A percentile compares a stretch with the other conserved stretches of the same genome.
Evolutionary conservation across 768 basidiomycete genomes (phyloP).

Genomic region (Rhizopogon vulgaris): DNA sequence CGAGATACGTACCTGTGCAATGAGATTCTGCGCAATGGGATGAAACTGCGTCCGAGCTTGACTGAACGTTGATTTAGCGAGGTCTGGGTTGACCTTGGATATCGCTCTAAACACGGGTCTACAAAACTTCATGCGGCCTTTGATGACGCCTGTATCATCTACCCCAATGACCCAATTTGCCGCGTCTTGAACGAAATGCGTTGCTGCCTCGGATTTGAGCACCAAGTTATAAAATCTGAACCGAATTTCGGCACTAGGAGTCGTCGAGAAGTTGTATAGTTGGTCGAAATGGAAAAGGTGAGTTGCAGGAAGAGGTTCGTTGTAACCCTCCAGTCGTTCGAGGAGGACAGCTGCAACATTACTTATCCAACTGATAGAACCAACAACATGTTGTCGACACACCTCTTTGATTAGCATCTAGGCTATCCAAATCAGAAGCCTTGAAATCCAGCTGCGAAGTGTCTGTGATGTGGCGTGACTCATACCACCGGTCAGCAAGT

Average conservation of each 20-base stretch:
- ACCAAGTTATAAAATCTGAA: constrained; percentile 46
- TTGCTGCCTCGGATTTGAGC: constrained; percentile 31
- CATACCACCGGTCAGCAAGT: constrained; percentile 49
- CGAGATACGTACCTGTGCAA: constrained; percentile 36
- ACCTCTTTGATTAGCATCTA: constrained; percentile 50
- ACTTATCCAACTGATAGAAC: background rate
- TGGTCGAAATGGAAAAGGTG: constrained; percentile 38
- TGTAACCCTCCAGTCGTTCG: constrained; percentile 39
- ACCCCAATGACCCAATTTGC: constrained; percentile 41
- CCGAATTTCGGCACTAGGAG: constrained; percentile 46
- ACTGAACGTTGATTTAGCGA: constrained; percentile 31
- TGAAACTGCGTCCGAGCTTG: constrained; percentile 35
- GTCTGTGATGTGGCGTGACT: constrained; percentile 31
- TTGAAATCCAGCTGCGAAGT: constrained; percentile 34
- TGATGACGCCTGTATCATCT: constrained; percentile 34
- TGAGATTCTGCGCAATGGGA: constrained; percentile 44
- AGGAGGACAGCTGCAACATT: constrained; percentile 45
- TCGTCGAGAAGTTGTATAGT: constrained; percentile 37
- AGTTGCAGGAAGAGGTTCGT: constrained; percentile 32
- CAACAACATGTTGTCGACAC: background rate
- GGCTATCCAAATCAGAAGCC: constrained; percentile 37
- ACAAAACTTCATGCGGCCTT: constrained; percentile 54
- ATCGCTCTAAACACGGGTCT: constrained; percentile 38
- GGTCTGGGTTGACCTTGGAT: constrained; percentile 28
- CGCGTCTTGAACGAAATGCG: constrained; percentile 27